Conservation (phyloP, 495 filamentous ascomycete species). For the Podospora anserina region DNA sequence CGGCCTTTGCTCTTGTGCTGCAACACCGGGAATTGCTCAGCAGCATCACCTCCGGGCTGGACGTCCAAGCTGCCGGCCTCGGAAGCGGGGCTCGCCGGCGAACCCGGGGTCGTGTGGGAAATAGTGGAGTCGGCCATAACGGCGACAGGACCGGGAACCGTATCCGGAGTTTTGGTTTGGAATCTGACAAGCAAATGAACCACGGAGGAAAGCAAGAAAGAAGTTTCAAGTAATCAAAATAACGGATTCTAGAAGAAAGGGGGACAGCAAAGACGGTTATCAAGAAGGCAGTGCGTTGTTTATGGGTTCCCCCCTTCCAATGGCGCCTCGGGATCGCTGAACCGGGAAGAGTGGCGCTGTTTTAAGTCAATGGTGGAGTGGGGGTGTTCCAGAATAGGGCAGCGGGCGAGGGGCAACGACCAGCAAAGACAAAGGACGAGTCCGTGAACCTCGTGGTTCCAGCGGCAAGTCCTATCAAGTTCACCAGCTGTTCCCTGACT, state of each 20-base stretch:
- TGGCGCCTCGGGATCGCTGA: constrained; percentile 13
- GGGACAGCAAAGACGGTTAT: neutral
- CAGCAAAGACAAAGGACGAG: neutral
- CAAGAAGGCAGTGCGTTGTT: neutral
- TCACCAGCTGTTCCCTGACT: neutral
- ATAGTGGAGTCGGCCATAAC: constrained; percentile 27
- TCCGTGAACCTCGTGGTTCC: neutral
- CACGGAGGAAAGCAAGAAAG: neutral
- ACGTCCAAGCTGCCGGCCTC: constrained; percentile 12
- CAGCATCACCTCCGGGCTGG: neutral
- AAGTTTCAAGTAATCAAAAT: neutral
- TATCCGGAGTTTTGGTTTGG: neutral
- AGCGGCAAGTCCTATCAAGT: neutral
- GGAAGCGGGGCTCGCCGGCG: constrained; percentile 12
- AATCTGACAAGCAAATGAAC: neutral
- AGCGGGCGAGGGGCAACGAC: neutral
- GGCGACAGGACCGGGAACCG: constrained; percentile 6
- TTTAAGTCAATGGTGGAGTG: constrained; percentile 14
- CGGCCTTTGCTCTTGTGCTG: constrained; percentile 67
- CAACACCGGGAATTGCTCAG: neutral
- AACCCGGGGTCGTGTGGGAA: constrained; percentile 5
- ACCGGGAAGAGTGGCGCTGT: constrained; percentile 22
- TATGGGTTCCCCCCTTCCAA: constrained; percentile 12
- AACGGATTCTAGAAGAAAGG: neutral
- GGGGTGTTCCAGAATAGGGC: constrained; percentile 6